Evolutionary conservation across 768 basidiomycete species (phyloP).

Genomic region (Trametes villosa): DNA sequence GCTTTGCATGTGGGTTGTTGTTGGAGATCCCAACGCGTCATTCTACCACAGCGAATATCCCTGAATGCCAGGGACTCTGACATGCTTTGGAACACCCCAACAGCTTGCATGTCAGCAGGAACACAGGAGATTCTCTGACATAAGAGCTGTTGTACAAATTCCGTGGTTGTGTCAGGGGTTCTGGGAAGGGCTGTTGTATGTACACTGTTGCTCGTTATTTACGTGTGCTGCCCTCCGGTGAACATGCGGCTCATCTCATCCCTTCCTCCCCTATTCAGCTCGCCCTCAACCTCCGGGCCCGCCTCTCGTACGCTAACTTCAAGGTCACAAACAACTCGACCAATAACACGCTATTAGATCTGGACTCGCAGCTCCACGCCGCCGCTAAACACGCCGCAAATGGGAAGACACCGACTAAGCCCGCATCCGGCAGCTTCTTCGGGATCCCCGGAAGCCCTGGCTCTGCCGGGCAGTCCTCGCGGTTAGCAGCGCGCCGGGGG

Average conservation of each 20-base stretch:
- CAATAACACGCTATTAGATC: conserved; percentile 66
- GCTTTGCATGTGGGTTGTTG: no score
- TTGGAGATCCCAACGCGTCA: no score
- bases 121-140: no score
- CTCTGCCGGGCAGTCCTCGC: conserved; percentile 45
- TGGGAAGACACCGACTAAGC: conserved; percentile 23
- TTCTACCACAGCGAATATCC: no score
- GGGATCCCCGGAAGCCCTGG: conserved; percentile 49
- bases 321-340: conserved; percentile 79
- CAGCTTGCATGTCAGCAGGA: no score
- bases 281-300: conserved; percentile 78
- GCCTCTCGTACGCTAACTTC: conserved; percentile 83
- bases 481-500: conserved; percentile 29
- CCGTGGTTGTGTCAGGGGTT: no score
- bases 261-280: conserved; percentile 53
- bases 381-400: conserved; percentile 40
- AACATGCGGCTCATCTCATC: conserved; percentile 16
- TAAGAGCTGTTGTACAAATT: no score
- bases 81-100: no score
- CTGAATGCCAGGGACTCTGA: no score
- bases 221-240: background rate
- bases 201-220: conserved; percentile 15
- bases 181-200: no score
- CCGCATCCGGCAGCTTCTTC: conserved; percentile 47
- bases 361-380: conserved; percentile 61